A percentile compares a stretch with the other conserved stretches of the same genome.
Evolutionary conservation across 305 asterid genomes (phyloP).

Genomic region (Solanum hybrid): DNA sequence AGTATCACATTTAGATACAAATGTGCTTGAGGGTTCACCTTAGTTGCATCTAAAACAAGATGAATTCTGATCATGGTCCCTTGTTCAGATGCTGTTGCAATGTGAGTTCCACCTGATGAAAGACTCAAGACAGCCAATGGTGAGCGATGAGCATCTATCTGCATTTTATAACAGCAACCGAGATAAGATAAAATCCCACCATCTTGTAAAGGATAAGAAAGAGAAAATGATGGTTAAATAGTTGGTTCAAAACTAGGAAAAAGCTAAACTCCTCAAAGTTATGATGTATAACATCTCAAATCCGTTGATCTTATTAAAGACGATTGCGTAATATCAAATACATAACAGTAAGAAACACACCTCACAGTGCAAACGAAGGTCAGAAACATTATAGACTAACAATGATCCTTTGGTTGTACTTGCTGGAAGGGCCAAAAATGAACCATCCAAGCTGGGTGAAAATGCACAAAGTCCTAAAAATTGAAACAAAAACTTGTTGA

Average conservation of each 20-base stretch:
- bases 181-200: background rate
- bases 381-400: conserved; percentile 68
- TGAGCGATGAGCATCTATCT: conserved; percentile 90
- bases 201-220: background rate
- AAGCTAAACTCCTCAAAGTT: background rate
- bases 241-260: background rate
- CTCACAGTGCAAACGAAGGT: conserved; percentile 83
- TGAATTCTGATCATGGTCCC: conserved; percentile 93
- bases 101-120: conserved; percentile 65
- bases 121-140: conserved; percentile 68
- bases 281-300: background rate
- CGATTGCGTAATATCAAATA: background rate
- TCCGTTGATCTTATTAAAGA: conserved; percentile 1
- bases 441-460: conserved; percentile 58
- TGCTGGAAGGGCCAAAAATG: conserved; percentile 91
- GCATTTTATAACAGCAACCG: conserved; percentile 17
- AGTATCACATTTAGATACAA: background rate
- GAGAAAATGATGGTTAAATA: background rate
- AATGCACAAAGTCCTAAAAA: conserved; percentile 83
- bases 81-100: conserved; percentile 92
- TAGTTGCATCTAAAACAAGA: conserved; percentile 73
- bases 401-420: conserved; percentile 70
- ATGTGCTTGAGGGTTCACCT: conserved; percentile 41
- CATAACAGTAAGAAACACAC: conserved; percentile 27
- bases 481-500: conserved; percentile 3